Evolutionary conservation across 345 rosid species (phyloP).

Genomic region (Eucalyptus globulus): DNA sequence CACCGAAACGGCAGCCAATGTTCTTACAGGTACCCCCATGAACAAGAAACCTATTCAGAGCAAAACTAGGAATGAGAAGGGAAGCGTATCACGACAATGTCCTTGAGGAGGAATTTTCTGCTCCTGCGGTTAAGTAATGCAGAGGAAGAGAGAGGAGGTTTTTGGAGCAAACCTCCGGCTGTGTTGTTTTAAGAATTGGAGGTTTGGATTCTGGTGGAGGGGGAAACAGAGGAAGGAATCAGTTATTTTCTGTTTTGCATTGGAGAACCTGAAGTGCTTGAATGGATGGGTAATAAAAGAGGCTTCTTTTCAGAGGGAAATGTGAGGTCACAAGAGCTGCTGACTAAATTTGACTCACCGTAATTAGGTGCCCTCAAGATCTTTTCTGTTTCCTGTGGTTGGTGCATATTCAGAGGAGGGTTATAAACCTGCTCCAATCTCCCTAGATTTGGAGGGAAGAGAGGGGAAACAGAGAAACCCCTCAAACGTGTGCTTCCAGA

Average conservation of each 20-base stretch:
- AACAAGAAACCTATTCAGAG: background rate
- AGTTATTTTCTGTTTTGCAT: background rate
- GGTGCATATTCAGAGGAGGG: background rate
- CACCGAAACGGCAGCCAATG: conserved; percentile 1
- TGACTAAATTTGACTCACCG: background rate
- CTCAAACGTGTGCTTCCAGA: background rate
- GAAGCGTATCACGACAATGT: background rate
- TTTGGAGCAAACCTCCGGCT: background rate
- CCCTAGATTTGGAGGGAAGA: background rate
- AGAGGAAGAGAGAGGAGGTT: background rate
- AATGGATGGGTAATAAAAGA: background rate
- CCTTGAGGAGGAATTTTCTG: background rate
- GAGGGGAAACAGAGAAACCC: background rate
- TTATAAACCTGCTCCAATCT: background rate
- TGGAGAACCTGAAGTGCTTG: background rate
- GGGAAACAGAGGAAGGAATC: background rate
- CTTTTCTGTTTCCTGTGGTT: background rate
- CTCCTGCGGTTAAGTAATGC: background rate
- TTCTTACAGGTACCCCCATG: conserved; percentile 5
- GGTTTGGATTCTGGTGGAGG: background rate
- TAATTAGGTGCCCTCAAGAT: background rate
- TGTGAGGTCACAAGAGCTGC: background rate
- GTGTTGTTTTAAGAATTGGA: background rate
- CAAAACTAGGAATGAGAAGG: background rate
- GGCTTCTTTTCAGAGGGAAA: background rate